These are phyloP conservation scores for Sporothrix phasma DNA, from an alignment of 2,329 filamentous ascomycete species.

Conservation along the genomic window DNA sequence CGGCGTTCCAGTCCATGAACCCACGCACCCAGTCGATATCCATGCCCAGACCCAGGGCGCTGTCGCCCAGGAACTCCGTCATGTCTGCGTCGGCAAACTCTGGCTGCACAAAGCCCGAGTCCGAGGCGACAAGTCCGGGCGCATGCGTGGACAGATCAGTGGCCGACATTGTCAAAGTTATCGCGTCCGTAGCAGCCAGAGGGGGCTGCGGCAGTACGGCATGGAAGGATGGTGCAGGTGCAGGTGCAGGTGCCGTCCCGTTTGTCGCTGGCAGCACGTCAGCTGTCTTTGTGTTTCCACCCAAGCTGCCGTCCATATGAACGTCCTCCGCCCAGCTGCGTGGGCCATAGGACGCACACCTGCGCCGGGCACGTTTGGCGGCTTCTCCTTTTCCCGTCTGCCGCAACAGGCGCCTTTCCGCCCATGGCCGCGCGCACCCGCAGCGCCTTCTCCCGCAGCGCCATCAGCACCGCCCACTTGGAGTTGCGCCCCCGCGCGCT, in stretches of 20 bases:
- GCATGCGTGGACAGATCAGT: not conserved
- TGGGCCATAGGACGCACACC: too few species aligned
- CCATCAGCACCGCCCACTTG: conserved; percentile 27
- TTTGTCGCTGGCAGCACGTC: too few species aligned
- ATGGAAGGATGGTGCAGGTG: not conserved
- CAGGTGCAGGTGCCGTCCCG: too few species aligned
- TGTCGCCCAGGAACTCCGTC: conserved; percentile 10
- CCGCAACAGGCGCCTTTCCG: too few species aligned
- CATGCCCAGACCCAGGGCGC: not conserved
- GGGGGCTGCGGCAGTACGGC: not conserved
- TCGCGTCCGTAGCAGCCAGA: too few species aligned
- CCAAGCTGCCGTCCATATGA: not conserved
- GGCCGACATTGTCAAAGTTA: too few species aligned
- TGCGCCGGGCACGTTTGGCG: too few species aligned
- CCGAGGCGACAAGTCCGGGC: not conserved
- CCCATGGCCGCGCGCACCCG: conserved; percentile 18
- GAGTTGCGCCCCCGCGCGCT: conserved; percentile 12
- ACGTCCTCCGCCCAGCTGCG: not conserved
- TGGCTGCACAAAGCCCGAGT: not conserved
- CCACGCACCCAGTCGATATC: conserved; percentile 14
- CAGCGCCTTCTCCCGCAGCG: conserved; percentile 25
- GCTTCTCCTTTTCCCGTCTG: too few species aligned
- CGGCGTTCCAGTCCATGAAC: conserved; percentile 18
- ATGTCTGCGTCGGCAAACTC: conserved; percentile 8
- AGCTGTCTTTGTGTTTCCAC: not conserved